Conservation (phyloP, 805 yeast genomes). For the Candida suzukii region DNA sequence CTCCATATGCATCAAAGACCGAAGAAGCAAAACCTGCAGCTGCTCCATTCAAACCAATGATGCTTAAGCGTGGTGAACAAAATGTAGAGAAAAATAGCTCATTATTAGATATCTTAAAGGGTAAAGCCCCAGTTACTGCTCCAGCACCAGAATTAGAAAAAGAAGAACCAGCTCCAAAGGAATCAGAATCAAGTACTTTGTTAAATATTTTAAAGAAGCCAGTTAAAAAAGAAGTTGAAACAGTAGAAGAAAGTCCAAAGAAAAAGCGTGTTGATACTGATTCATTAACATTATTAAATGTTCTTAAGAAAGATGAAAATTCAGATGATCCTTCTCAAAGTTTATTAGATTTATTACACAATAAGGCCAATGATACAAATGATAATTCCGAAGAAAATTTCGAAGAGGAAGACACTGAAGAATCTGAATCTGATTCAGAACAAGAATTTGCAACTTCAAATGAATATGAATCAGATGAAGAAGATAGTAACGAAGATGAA, state of each 20-base stretch:
- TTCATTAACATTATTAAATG: not conserved
- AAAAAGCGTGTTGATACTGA: not conserved
- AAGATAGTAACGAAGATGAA: not conserved
- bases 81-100: not conserved
- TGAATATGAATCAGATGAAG: not conserved
- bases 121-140: not conserved
- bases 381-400: not conserved
- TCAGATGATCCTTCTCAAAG: not conserved
- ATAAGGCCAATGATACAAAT: not conserved
- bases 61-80: constrained; percentile 6
- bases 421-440: not conserved
- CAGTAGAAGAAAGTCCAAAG: not conserved
- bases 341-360: not conserved
- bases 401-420: not conserved
- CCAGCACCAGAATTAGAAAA: not conserved
- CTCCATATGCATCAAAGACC: no score
- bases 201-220: constrained; percentile 8
- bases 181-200: not conserved
- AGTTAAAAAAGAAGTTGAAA: not conserved
- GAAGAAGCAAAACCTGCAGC: no score
- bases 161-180: not conserved
- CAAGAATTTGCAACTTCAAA: not conserved
- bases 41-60: constrained; percentile 3
- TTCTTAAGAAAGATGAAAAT: not conserved
- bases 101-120: not conserved